phyloP scores from a whole-genome alignment of 192 early-diverging fungal genomes.

The Geranomyces michiganensis region DNA sequence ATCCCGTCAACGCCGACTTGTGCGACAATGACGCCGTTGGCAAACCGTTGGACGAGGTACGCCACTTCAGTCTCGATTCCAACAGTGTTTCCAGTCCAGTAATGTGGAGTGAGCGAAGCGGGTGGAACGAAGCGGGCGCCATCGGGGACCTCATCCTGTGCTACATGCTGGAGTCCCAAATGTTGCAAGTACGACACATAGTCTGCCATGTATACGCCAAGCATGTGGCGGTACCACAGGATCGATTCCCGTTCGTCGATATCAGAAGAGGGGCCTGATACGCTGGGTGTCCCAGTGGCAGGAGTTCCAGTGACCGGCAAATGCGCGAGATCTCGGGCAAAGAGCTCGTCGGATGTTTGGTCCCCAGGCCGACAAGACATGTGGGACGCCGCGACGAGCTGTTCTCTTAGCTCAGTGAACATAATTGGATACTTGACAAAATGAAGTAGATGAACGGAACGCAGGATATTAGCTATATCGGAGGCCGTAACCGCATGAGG shows the following conservation, averaged over 20 bases:
- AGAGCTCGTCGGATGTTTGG: not conserved
- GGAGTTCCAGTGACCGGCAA: not conserved
- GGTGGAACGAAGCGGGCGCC: slow-evolving; percentile 22
- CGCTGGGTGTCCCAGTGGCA: not conserved
- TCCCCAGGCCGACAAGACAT: slow-evolving; percentile 1
- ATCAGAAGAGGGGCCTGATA: not conserved
- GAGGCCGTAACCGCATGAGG: slow-evolving; percentile 21
- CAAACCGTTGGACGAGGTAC: slow-evolving; percentile 38
- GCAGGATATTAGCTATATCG: slow-evolving; percentile 47
- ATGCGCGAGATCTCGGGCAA: not conserved
- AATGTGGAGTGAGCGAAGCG: slow-evolving; percentile 18
- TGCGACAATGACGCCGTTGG: slow-evolving; percentile 39
- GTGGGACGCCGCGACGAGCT: slow-evolving; percentile 8
- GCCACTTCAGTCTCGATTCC: slow-evolving; percentile 34
- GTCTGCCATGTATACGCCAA: slow-evolving; percentile 35
- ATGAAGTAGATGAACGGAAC: slow-evolving; percentile 48
- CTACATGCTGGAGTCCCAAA: slow-evolving; percentile 40
- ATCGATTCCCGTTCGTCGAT: slow-evolving; percentile 11
- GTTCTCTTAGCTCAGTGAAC: slow-evolving; percentile 46
- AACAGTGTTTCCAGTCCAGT: slow-evolving; percentile 27
- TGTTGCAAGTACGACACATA: slow-evolving; percentile 43
- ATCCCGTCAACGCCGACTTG: slow-evolving; percentile 53
- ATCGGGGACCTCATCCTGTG: not conserved
- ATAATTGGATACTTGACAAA: slow-evolving; percentile 52
- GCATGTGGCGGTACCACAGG: slow-evolving; percentile 45